Evolutionary conservation across 2,329 filamentous ascomycete genomes (phyloP).

Genomic region (Graphilbum ipis-grandicollis): DNA sequence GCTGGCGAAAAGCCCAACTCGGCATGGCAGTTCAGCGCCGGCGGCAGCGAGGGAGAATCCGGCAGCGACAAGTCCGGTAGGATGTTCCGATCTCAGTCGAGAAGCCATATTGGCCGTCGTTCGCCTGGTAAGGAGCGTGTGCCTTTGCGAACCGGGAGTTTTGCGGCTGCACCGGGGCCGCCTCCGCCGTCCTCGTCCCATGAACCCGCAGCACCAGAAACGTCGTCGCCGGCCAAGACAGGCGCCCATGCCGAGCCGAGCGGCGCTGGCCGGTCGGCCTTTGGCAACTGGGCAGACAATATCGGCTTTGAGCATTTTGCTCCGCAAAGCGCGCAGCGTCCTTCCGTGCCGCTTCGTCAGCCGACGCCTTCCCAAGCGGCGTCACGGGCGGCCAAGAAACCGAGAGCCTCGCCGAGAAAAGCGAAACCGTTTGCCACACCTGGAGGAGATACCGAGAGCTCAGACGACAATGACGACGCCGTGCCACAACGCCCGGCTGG

Average conservation of each 20-base stretch:
- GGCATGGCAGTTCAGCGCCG: conserved; percentile 35
- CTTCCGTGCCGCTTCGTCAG: conserved; percentile 25
- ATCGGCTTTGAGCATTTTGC: conserved; percentile 37
- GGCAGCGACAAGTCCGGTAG: conserved; percentile 9
- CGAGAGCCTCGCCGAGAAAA: conserved; percentile 23
- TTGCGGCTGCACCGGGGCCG: neutral
- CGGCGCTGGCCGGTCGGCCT: conserved; percentile 12
- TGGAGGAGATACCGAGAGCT: neutral
- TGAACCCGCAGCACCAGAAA: conserved; percentile 5
- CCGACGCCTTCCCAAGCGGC: conserved; percentile 20
- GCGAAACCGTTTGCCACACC: neutral
- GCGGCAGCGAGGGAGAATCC: conserved; percentile 16
- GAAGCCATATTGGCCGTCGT: conserved; percentile 21
- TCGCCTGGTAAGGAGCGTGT: conserved; percentile 12
- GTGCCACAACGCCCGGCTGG: conserved; percentile 8
- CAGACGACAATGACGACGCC: conserved; percentile 13
- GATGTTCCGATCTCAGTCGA: conserved; percentile 21
- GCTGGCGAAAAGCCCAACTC: conserved; percentile 25
- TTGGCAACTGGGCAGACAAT: conserved; percentile 36
- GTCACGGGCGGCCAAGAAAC: conserved; percentile 32
- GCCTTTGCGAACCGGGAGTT: neutral
- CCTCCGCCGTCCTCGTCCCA: conserved; percentile 4
- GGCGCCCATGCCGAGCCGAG: too few relatives aligned
- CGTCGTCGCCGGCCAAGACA: too few relatives aligned
- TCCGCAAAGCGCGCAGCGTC: conserved; percentile 18